A percentile compares a stretch with the other conserved stretches of the same genome.
Evolutionary conservation across 768 basidiomycete genomes (phyloP).

Genomic region (Trametes coccinea): DNA sequence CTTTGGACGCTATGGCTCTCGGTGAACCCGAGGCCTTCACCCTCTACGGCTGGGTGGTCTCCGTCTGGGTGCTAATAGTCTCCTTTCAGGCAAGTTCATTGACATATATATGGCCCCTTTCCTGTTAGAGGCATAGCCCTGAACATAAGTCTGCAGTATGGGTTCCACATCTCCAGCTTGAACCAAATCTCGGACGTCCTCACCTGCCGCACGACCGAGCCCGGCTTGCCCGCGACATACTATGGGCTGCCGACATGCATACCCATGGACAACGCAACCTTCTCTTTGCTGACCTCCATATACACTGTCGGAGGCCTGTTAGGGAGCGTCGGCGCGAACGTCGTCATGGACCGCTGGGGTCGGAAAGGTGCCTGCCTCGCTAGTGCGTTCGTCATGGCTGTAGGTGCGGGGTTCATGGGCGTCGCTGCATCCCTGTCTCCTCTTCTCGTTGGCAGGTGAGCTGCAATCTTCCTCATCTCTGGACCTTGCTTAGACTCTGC

Average conservation of each 20-base stretch:
- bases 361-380: conserved; percentile 65
- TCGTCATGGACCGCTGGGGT: conserved; percentile 69
- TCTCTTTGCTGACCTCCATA: conserved; percentile 80
- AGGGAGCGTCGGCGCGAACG: conserved; percentile 70
- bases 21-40: conserved; percentile 46
- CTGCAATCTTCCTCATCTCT: not conserved
- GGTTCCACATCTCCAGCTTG: conserved; percentile 90
- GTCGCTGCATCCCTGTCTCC: conserved; percentile 55
- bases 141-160: conserved; percentile 52
- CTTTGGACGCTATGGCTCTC: conserved; percentile 1
- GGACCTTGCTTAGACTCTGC: not conserved
- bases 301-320: conserved; percentile 88
- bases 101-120: not conserved
- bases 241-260: conserved; percentile 71
- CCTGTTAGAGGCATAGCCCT: not conserved
- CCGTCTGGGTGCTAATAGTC: conserved; percentile 64
- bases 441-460: conserved; percentile 68
- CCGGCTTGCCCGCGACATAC: conserved; percentile 22
- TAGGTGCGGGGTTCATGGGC: conserved; percentile 68
- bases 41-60: conserved; percentile 61
- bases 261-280: conserved; percentile 71
- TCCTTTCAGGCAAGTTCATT: conserved; percentile 49
- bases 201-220: conserved; percentile 53
- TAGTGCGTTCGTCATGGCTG: conserved; percentile 54
- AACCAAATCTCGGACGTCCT: conserved; percentile 62